Conservation (phyloP, 441 rosid species). For the Gossypium armourianum region DNA sequence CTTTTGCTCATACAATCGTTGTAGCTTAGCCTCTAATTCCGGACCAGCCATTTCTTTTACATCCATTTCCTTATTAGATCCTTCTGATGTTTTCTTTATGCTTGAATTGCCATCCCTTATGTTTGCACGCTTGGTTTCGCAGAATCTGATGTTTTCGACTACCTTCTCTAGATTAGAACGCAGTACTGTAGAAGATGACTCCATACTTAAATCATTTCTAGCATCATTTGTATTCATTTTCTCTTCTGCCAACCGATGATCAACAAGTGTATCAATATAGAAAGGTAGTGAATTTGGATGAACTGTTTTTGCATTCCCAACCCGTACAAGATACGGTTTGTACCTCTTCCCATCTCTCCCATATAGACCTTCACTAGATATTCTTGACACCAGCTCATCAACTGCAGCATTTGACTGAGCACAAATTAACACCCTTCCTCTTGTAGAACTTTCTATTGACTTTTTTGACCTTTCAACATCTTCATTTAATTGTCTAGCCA, state of each 20-base stretch:
- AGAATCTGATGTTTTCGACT: constrained; percentile 62
- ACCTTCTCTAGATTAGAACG: constrained; percentile 76
- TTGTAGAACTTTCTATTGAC: constrained; percentile 36
- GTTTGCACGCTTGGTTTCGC: constrained; percentile 89
- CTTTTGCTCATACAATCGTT: constrained; percentile 71
- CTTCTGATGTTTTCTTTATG: constrained; percentile 34
- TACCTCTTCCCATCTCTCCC: constrained; percentile 80
- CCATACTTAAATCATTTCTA: constrained; percentile 33
- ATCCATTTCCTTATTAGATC: constrained; percentile 34
- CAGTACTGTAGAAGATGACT: constrained; percentile 52
- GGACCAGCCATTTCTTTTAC: constrained; percentile 56
- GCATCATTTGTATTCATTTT: constrained; percentile 34
- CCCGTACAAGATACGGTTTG: constrained; percentile 92
- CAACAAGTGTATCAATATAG: constrained; percentile 83
- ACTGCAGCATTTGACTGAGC: constrained; percentile 99
- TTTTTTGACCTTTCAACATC: constrained; percentile 38
- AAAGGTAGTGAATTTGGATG: constrained; percentile 79
- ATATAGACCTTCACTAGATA: constrained; percentile 66
- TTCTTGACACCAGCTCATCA: constrained; percentile 90
- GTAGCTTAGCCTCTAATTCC: constrained; percentile 54
- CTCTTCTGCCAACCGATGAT: constrained; percentile 73
- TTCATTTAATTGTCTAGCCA: constrained; percentile 68
- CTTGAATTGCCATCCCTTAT: constrained; percentile 50
- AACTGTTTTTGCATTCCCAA: constrained; percentile 85
- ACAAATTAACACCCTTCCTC: constrained; percentile 82